Evolutionary conservation across 148 eudicot genomes (phyloP), one percentile per base, ranked within the genome.

Genomic region (Cornus controversa): DNA sequence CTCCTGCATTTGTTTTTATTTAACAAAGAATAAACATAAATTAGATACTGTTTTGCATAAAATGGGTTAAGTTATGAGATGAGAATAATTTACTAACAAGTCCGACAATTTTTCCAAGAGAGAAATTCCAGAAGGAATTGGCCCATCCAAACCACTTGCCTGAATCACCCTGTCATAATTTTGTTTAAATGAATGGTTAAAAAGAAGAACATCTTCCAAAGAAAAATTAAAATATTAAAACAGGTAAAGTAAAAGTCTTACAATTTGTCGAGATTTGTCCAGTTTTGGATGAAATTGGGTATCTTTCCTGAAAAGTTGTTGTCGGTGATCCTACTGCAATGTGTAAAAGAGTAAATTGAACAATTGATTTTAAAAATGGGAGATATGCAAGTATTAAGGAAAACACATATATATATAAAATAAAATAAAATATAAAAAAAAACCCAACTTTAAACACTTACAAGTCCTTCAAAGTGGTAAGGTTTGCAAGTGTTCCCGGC

Each of bases 121-220:
- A 73, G 79, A 64, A 76, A 83, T 83, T 69, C 63, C 82, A 37
- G 75, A 27, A 66, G 88, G 89, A 75, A 86, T 83, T 72, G 89
- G 89, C 22, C 86, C 89, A 22, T 72, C 57, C 69, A 86, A 69
- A 72, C 84, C 86, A 70, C 86, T 86, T 37, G 62, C 89, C 72
- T 86, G 86, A 74, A 83, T 79, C 57, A 28, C 70, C 34, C 89
- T 86, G 87, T 72, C 42, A 68, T 29, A 23, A 31, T 18, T 6
- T 60, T 20, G 24, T 18, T 60, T 50, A 50, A 50, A 50, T 50
- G 4, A 22, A 20, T 60, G 64, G 20, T 20, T 60, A 60, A 2
- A 60, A 6, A 22, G 4, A 22, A 2, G 11, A 31, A 31, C 34
- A 31, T 1, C 34, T 31, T 31, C 34, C 34, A 31, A 31, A 31